Conservation (phyloP, 129 eudicot genomes). For the Mikania micrantha region DNA sequence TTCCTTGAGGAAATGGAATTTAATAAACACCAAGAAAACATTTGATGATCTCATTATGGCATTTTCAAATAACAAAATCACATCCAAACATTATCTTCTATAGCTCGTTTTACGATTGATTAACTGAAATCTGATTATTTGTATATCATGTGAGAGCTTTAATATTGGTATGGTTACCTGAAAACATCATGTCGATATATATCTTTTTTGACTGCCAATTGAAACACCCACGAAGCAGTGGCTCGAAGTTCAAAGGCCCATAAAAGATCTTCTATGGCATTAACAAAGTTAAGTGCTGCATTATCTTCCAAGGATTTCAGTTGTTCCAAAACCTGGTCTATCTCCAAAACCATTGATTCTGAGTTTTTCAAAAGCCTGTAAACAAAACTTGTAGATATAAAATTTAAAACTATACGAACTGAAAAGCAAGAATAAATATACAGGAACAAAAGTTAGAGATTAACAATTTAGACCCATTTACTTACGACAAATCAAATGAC, state of each 20-base stretch:
- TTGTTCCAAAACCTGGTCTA: slow-evolving; percentile 52
- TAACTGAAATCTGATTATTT: neutral
- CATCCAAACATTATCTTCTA: neutral
- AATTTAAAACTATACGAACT: neutral
- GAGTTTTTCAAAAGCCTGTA: slow-evolving; percentile 70
- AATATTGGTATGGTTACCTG: slow-evolving; percentile 41
- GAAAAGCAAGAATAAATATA: slow-evolving; percentile 1
- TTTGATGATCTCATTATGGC: neutral
- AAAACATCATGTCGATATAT: slow-evolving; percentile 61
- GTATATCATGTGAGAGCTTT: neutral
- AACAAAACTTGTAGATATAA: neutral
- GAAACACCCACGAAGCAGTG: slow-evolving; percentile 96
- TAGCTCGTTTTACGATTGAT: neutral
- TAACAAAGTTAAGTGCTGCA: slow-evolving; percentile 83
- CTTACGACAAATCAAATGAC: neutral
- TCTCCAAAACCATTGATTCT: slow-evolving; percentile 50
- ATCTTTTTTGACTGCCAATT: slow-evolving; percentile 74
- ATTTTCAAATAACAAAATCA: neutral
- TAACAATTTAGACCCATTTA: neutral
- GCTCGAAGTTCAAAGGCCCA: slow-evolving; percentile 98
- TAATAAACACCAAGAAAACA: neutral
- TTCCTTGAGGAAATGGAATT: neutral
- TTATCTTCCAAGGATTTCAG: slow-evolving; percentile 67
- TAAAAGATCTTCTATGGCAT: slow-evolving; percentile 83
- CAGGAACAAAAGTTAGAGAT: neutral